Base-by-base conservation (phyloP, 805 yeast genomes). In the Yarrowia divulgata region DNA sequence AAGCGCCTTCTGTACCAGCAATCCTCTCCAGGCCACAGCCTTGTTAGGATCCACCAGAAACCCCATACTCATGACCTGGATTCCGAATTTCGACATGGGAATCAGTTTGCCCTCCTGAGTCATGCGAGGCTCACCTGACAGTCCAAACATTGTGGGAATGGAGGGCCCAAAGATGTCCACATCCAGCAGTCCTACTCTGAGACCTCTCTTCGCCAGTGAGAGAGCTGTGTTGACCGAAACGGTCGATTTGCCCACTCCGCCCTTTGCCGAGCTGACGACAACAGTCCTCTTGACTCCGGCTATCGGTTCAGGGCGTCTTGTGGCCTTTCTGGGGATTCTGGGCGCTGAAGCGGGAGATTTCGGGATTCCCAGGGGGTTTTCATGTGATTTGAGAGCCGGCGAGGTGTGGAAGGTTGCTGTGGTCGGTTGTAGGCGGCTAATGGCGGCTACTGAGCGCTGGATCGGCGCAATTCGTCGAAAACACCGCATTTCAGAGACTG, bases 21-120 rank as follows among this genome's bases (percentile, higher is more conserved):
- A 78, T 0, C 97, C 97, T 68, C 97, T 81, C 97, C 97, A 91
- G 0, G 89, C 94, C 6, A 91, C 84, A 39, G 87, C 86, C 60
- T 85, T 87, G 9, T 89, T 89, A 1, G 83, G 77, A 1, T 87
- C 87, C 1, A 91, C 84, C 72, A 91, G 79, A 74, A 88, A 91
- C 0, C 97, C 97, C 96, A 91, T 91, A 0, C 96, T 90, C 97
- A 91, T 91, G 8, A 93, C 85, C 72, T 89, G 88, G 2, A 91
- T 75, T 0, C 97, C 97, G 72, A 88, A 90, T 75, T 90, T 91
- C 12, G 82, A 76, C 73, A 90, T 77, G 0, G 97, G 97, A 0
- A 88, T 75, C 2, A 91, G 79, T 72, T 84, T 83, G 0, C 92
- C 91, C 1, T 73, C 75, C 0, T 73, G 70, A 0, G 85, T 78